These are phyloP conservation scores for Sarocladium brachiariae DNA, from an alignment of 2,329 filamentous ascomycete species.

Conservation along the genomic window DNA sequence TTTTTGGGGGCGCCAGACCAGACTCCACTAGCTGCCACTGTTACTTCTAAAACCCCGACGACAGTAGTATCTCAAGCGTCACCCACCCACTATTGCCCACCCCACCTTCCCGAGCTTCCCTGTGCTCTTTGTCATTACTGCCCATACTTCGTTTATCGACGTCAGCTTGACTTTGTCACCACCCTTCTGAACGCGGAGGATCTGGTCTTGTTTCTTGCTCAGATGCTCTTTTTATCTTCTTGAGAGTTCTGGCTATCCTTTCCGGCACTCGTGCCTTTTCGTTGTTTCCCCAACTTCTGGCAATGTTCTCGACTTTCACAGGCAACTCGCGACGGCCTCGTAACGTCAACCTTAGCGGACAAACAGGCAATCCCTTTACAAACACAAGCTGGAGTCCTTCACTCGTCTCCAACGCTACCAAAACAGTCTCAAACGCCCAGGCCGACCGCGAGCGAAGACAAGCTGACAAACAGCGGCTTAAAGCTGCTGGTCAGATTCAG, in stretches of 20 bases:
- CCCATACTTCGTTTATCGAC: not conserved
- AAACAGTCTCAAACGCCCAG: constrained; percentile 77
- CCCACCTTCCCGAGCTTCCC: constrained; percentile 4
- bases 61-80: too few species aligned
- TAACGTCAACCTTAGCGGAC: constrained; percentile 90
- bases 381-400: constrained; percentile 51
- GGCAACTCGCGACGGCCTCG: constrained; percentile 78
- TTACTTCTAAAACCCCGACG: too few species aligned
- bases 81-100: not conserved
- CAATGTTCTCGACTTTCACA: constrained; percentile 89
- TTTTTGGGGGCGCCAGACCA: too few species aligned
- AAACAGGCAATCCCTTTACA: constrained; percentile 72
- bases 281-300: constrained; percentile 12
- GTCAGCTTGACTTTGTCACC: not conserved
- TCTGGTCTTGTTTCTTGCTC: not conserved
- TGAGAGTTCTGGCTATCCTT: not conserved
- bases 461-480: constrained; percentile 69
- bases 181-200: not conserved
- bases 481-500: constrained; percentile 69
- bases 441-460: constrained; percentile 77
- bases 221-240: not conserved
- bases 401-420: constrained; percentile 58
- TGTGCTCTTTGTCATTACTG: not conserved
- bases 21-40: too few species aligned
- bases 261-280: not conserved